Percentiles rank a stretch among this genome's conserved stretches.
Evolutionary conservation across 1,284 basidiomycete species (phyloP).

Genomic region (Marasmius fiardii): DNA sequence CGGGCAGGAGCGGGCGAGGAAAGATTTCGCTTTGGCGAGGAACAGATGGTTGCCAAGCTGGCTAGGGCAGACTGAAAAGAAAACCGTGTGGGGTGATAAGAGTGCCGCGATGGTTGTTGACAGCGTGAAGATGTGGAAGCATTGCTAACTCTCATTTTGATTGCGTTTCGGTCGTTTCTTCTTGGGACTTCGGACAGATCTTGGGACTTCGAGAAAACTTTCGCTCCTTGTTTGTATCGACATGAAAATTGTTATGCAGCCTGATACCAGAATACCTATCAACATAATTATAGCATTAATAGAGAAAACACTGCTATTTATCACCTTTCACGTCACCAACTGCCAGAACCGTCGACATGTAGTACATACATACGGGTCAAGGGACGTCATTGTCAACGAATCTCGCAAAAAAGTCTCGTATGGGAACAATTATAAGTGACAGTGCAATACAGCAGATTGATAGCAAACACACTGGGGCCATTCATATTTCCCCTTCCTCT

Average conservation of each 20-base stretch:
- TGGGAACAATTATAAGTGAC: no score
- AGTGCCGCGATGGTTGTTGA: conserved; percentile 5
- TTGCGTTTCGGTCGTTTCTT: no score
- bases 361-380: no score
- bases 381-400: no score
- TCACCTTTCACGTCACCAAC: no score
- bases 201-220: no score
- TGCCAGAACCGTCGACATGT: no score
- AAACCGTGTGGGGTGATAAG: conserved; percentile 24
- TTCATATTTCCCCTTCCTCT: conserved; percentile 78
- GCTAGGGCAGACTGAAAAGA: conserved; percentile 45
- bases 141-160: conserved; percentile 3
- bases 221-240: no score
- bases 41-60: conserved; percentile 69
- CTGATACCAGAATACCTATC: no score
- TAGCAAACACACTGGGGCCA: background rate
- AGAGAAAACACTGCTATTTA: background rate
- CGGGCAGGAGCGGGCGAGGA: conserved; percentile 62
- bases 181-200: no score
- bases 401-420: no score
- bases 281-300: background rate
- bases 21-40: conserved; percentile 63
- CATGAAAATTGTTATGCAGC: no score
- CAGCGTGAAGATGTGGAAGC: conserved; percentile 14
- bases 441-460: background rate